Conservation (phyloP, 2,329 filamentous ascomycete species). For the Delphinella strobiligena region DNA sequence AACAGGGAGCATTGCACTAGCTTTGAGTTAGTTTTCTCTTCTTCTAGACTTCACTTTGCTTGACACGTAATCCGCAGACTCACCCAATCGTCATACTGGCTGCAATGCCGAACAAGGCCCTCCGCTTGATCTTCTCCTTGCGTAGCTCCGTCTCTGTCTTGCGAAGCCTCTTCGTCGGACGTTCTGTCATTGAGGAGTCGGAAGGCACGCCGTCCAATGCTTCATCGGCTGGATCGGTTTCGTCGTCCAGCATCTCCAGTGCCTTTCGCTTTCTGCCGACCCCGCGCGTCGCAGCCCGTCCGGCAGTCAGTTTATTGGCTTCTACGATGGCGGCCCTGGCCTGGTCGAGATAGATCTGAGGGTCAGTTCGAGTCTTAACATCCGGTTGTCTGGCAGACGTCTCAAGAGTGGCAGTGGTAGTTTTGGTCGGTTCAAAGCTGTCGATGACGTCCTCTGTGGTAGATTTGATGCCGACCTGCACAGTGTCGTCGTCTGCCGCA, state of each 20-base stretch:
- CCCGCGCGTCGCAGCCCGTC: conserved; percentile 7
- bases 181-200: conserved; percentile 27
- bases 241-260: conserved; percentile 50
- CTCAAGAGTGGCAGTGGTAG: conserved; percentile 64
- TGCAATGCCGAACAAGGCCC: conserved; percentile 74
- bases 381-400: conserved; percentile 56
- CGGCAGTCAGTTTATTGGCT: conserved; percentile 40
- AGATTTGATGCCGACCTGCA: conserved; percentile 60
- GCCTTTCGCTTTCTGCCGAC: conserved; percentile 59
- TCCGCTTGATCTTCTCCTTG: conserved; percentile 75
- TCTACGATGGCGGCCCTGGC: conserved; percentile 81
- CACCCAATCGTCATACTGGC: conserved; percentile 86
- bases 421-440: conserved; percentile 53
- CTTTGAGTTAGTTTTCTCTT: neutral
- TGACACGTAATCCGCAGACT: too few species aligned
- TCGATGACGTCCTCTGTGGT: conserved; percentile 39
- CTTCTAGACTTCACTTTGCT: neutral
- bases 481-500: conserved; percentile 39
- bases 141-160: conserved; percentile 65
- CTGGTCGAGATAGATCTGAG: conserved; percentile 70
- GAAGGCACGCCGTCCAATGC: too few species aligned
- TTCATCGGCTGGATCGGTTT: conserved; percentile 37
- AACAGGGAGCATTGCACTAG: neutral
- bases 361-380: conserved; percentile 63
- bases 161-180: conserved; percentile 61